Base-by-base conservation (phyloP, 139 green algal genomes). In the Haematococcus lacustris region DNA sequence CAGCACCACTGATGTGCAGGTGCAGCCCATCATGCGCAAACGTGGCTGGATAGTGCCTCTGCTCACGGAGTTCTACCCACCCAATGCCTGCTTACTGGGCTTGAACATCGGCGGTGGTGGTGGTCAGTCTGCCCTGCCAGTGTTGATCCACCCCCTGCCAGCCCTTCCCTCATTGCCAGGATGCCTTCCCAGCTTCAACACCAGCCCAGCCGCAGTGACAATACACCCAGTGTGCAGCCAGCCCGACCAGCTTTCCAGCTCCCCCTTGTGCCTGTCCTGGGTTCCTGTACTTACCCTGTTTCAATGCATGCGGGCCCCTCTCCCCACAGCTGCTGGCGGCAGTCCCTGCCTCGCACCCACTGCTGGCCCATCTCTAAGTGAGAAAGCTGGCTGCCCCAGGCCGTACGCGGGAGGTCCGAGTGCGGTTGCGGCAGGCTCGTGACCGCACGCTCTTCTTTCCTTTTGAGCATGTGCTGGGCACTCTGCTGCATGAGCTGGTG, bases 401-500 rank as follows among this genome's bases (percentile, higher is more conserved):
- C 3, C 63, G 35, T n/a, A 69, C 63, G 3, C 32, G 39, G 21
- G 75, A 91, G 53, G 83, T 92, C 51, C 77, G 78, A 53, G 68
- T 92, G 23, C 76, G 77, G 30, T 53, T 83, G 41, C 68, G 77
- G 26, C 68, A 69, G 23, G 70, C 74, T 2, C 60, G 69, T 30
- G 30, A 23, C 62, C 61, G 25, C 1, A 47, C 43, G 23, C 37
- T 38, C 3, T 97, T 97, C 71, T 82, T 88, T 32, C 80, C 79
- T 0, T 95, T 88, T 43, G 88, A 94, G 30, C 63, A 83, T 65
- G 40, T 97, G 4, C 70, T 97, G 40, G 87, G 82, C n/a, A 97
- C 91, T 3, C 93, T 97, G 91, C 84, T 97, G 47, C 92, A 97
- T 73, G 91, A 97, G 76, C 79, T 96, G 39, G 73, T 71, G 3